phyloP scores from a whole-genome alignment of 129 eudicot species.

The Artemisia annua region DNA sequence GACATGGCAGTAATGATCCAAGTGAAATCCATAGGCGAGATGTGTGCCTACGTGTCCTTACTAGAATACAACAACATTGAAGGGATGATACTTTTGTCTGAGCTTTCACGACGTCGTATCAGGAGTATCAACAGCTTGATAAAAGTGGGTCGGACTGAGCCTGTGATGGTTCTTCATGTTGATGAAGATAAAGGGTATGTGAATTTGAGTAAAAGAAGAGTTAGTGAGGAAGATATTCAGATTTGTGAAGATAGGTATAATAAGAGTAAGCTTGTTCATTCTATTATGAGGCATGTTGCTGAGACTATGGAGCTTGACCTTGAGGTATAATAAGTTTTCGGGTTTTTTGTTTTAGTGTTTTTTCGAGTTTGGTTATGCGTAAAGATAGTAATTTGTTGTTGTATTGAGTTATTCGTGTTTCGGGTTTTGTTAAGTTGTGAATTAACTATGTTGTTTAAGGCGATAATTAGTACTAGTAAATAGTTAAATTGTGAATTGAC shows the following conservation, averaged over 20 bases:
- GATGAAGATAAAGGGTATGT: constrained; percentile 90
- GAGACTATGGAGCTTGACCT: constrained; percentile 72
- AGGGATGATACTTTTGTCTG: constrained; percentile 86
- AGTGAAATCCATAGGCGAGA: constrained; percentile 85
- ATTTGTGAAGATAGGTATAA: constrained; percentile 85
- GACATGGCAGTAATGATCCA: constrained; percentile 95
- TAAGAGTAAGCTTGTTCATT: constrained; percentile 94
- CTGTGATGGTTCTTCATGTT: constrained; percentile 90
- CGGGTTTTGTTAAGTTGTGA: too few species aligned
- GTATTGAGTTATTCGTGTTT: too few species aligned
- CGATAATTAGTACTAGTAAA: too few species aligned
- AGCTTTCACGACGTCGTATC: constrained; percentile 93
- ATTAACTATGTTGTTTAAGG: too few species aligned
- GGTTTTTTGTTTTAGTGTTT: too few species aligned
- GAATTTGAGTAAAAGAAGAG: constrained; percentile 88
- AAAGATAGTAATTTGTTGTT: too few species aligned
- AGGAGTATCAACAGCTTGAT: constrained; percentile 87
- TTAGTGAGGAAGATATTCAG: constrained; percentile 84
- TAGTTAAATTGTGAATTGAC: too few species aligned
- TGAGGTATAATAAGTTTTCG: constrained; percentile 46
- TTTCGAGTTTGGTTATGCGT: too few species aligned
- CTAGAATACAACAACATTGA: constrained; percentile 96
- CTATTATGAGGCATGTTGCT: constrained; percentile 95
- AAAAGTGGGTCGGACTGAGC: constrained; percentile 85
- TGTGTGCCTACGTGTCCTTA: constrained; percentile 88